Evolutionary conservation across 2,329 filamentous ascomycete species (phyloP).

Genomic region (Pseudogymnoascus sp.): DNA sequence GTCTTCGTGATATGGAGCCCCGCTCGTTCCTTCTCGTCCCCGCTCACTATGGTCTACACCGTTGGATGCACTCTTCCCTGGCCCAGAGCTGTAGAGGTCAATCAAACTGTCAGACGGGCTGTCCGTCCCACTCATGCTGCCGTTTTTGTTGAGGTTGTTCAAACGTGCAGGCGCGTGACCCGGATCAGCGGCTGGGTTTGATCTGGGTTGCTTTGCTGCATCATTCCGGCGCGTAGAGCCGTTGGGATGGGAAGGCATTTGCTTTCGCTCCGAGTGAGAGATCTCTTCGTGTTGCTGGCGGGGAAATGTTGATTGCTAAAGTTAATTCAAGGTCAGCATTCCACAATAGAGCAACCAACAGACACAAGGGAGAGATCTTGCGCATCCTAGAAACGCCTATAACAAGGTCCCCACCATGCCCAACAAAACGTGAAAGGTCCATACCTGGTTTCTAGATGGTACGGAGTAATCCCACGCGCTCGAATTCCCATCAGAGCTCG

Average conservation of each 20-base stretch:
- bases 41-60: constrained; percentile 23
- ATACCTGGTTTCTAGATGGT: constrained; percentile 24
- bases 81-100: constrained; percentile 34
- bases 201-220: constrained; percentile 5
- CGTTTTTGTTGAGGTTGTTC: constrained; percentile 33
- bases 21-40: constrained; percentile 15
- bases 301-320: neutral
- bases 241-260: constrained; percentile 5
- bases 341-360: neutral
- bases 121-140: constrained; percentile 33
- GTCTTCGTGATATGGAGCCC: constrained; percentile 19
- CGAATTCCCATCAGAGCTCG: constrained; percentile 25
- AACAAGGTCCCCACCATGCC: neutral
- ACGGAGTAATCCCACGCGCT: constrained; percentile 28
- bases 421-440: constrained; percentile 9
- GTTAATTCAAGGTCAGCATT: neutral
- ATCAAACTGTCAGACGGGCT: constrained; percentile 40
- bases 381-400: neutral
- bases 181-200: constrained; percentile 16
- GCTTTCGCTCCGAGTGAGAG: neutral
- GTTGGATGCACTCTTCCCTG: constrained; percentile 20
- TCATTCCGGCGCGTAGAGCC: constrained; percentile 4
- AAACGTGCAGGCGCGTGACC: constrained; percentile 31
- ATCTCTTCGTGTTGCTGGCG: neutral
- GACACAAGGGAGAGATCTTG: neutral